These are phyloP conservation scores for Pleurotus ostreatus DNA, from an alignment of 768 basidiomycete species.

Conservation along the genomic window DNA sequence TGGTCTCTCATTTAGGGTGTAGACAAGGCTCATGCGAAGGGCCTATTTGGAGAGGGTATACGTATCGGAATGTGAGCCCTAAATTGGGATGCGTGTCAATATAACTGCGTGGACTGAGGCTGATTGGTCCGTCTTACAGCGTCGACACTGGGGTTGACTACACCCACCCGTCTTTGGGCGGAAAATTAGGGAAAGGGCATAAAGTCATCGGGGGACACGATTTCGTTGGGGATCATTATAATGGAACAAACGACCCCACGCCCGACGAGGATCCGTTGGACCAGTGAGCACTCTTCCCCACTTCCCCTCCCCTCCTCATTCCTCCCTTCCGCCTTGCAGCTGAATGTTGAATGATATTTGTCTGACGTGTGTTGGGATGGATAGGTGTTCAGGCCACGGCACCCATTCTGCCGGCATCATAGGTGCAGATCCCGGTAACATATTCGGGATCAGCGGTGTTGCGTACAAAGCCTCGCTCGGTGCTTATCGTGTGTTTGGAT, in stretches of 20 bases:
- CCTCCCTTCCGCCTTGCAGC: background rate
- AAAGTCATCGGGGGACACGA: conserved; percentile 38
- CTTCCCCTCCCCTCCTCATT: background rate
- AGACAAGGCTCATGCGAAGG: conserved; percentile 59
- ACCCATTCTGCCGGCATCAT: conserved; percentile 35
- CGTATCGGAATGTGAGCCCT: conserved; percentile 58
- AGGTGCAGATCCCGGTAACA: conserved; percentile 38
- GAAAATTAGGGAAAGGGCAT: conserved; percentile 31
- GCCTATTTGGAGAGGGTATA: conserved; percentile 58
- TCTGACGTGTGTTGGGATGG: background rate
- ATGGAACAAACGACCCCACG: conserved; percentile 27
- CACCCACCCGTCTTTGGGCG: conserved; percentile 33
- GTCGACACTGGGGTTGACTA: conserved; percentile 6
- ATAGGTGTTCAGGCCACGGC: conserved; percentile 15
- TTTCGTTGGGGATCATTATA: conserved; percentile 37
- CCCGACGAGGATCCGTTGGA: conserved; percentile 33
- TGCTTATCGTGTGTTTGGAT: conserved; percentile 44
- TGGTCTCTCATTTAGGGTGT: conserved; percentile 41
- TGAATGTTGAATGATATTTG: background rate
- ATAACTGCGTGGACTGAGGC: too few species aligned
- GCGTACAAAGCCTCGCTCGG: conserved; percentile 40
- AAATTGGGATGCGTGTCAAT: too few species aligned
- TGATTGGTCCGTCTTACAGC: background rate
- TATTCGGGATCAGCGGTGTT: conserved; percentile 46
- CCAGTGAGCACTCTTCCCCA: conserved; percentile 14